Evolutionary conservation across 306 rosid species (phyloP), one percentile per base, ranked within the genome.

Genomic region (Elaeagnus macrophylla): DNA sequence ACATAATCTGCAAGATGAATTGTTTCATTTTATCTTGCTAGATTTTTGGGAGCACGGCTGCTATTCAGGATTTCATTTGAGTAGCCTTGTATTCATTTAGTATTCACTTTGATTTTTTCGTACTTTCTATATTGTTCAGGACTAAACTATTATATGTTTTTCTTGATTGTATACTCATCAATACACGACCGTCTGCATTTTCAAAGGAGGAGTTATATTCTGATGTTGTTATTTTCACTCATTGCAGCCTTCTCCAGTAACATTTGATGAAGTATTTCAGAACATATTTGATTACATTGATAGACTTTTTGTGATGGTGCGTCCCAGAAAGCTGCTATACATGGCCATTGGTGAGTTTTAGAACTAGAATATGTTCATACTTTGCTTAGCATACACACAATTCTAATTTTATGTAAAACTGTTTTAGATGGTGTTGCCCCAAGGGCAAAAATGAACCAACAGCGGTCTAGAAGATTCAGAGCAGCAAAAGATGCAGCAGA

Each of bases 201-300:
- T 36, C 16, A 32, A 19, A 35, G 39, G 7, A 8, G 44, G 13
- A 56, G 38, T 42, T 18, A 13, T 55, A 43, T n/a, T 8, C 53
- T 62, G 37, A 45, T 45, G 0, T 12, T 52, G 17, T 6, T 46
- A 14, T 48, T 40, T 53, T 40, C 53, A 8, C 46, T 53, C 32
- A 25, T 9, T 70, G 88, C 90, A 93, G 99, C 99, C 99, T 37
- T 73, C 96, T 5, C 96, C 99, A 5, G 81, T 83, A 0, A 79
- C 89, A 1, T 93, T 64, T 13, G 82, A 67, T 10, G 99, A 88
- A 79, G 99, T 93, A 60, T 93, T 93, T 59, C 80, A 84, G 74
- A 84, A 94, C 53, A 93, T 93, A 89, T 87, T 93, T 48, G 96
- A 87, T 62, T 93, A 93, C 65, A 93, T 93, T 61, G 99, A 93